phyloP scores from a whole-genome alignment of 2,329 filamentous ascomycete genomes.

The Claviceps sp. region DNA sequence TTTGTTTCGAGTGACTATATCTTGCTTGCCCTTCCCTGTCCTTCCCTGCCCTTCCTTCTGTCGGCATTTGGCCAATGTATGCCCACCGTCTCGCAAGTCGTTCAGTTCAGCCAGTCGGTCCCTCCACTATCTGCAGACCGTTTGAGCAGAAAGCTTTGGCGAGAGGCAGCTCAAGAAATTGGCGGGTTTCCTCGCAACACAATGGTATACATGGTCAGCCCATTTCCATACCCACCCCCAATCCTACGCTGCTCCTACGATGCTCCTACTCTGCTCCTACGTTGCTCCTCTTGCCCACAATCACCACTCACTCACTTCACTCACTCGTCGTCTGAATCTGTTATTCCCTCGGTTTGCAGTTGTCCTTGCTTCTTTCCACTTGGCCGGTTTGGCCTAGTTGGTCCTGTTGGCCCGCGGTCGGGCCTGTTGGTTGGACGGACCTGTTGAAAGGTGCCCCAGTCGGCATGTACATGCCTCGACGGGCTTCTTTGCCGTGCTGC shows the following conservation, averaged over 20 bases:
- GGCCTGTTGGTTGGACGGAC: too few relatives aligned
- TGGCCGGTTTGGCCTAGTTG: conserved; percentile 10
- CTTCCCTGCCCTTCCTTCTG: neutral
- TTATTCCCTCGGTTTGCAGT: neutral
- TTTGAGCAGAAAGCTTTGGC: neutral
- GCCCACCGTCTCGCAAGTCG: neutral
- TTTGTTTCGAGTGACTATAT: neutral
- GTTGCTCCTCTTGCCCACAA: conserved; percentile 16
- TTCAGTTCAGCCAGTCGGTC: neutral
- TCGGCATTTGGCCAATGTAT: neutral
- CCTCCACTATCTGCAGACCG: too few relatives aligned
- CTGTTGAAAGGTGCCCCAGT: too few relatives aligned
- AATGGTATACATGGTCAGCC: conserved; percentile 16
- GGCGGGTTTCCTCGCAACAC: conserved; percentile 1
- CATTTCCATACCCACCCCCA: conserved; percentile 20
- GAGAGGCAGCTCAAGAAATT: neutral
- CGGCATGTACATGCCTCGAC: too few relatives aligned
- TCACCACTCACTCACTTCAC: conserved; percentile 10
- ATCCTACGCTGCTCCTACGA: conserved; percentile 16
- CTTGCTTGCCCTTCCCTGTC: neutral
- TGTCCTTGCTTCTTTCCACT: conserved; percentile 11
- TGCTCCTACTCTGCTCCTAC: conserved; percentile 16
- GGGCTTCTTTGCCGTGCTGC: too few relatives aligned
- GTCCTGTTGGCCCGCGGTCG: too few relatives aligned
- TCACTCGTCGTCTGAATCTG: conserved; percentile 16